Conservation (phyloP, 345 rosid genomes). For the Noccaea caerulescens region DNA sequence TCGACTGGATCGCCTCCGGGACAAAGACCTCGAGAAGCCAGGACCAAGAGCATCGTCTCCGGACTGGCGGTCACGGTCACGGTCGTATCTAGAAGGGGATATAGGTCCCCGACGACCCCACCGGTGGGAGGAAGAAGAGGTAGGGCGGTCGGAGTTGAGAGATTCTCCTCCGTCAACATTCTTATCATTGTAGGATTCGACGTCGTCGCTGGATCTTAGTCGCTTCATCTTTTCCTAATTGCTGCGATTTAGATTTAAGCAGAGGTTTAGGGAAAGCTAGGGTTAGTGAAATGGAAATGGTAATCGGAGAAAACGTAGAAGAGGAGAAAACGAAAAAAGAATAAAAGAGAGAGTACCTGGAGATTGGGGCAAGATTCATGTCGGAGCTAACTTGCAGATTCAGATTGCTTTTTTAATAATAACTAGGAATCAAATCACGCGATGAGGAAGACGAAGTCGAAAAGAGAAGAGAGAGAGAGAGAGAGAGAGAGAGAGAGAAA, state of each 20-base stretch:
- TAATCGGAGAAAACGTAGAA: constrained; percentile 10
- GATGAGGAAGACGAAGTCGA: constrained; percentile 42
- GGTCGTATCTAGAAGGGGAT: constrained; percentile 64
- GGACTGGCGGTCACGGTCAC: constrained; percentile 56
- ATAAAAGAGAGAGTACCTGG: constrained; percentile 1
- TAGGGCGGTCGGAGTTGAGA: constrained; percentile 52
- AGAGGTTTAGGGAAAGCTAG: background rate
- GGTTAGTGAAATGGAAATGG: constrained; percentile 25
- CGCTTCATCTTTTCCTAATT: constrained; percentile 60
- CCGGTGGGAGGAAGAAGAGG: constrained; percentile 62
- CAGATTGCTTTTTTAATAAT: constrained; percentile 13
- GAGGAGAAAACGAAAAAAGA: background rate
- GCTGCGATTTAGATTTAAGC: background rate
- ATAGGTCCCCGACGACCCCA: constrained; percentile 56
- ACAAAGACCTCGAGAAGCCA: constrained; percentile 47
- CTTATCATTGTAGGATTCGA: constrained; percentile 62
- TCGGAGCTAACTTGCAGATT: constrained; percentile 35
- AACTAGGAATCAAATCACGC: constrained; percentile 21
- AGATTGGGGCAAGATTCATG: constrained; percentile 28
- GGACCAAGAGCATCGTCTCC: constrained; percentile 47
- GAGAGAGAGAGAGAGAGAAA: background rate
- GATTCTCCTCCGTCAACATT: constrained; percentile 53
- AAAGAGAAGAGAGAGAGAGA: background rate
- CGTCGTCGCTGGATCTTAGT: constrained; percentile 82
- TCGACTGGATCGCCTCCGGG: constrained; percentile 66